Evolutionary conservation across 495 filamentous ascomycete genomes (phyloP).

Genomic region (Daldinia decipiens): DNA sequence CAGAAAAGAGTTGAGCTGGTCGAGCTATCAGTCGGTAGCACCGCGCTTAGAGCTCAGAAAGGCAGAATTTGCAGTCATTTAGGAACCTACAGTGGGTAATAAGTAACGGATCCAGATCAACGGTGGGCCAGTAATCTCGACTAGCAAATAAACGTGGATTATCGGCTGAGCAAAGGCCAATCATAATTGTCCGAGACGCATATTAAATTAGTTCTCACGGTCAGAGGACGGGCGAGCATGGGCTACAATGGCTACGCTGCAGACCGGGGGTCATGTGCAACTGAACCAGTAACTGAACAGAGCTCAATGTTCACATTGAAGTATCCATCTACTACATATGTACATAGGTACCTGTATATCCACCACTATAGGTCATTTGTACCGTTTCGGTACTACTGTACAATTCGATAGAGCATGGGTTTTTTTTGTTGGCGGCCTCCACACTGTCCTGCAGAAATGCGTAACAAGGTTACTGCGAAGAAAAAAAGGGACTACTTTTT

Average conservation of each 20-base stretch:
- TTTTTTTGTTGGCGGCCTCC: conserved; percentile 37
- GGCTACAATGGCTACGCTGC: conserved; percentile 6
- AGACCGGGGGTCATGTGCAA: conserved; percentile 34
- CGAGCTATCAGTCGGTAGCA: conserved; percentile 2
- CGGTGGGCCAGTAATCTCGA: conserved; percentile 44
- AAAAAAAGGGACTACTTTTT: neutral
- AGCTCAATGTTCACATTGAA: conserved; percentile 6
- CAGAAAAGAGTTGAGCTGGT: conserved; percentile 20
- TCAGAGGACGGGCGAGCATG: conserved; percentile 24
- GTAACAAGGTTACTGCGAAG: neutral
- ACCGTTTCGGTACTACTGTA: conserved; percentile 29
- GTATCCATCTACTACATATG: too few species aligned
- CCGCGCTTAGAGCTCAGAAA: conserved; percentile 14
- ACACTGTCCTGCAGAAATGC: conserved; percentile 28
- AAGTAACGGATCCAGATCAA: conserved; percentile 39
- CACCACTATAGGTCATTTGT: conserved; percentile 20
- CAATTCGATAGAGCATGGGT: conserved; percentile 9
- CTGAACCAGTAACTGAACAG: conserved; percentile 14
- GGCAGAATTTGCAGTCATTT: conserved; percentile 21
- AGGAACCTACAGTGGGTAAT: conserved; percentile 6
- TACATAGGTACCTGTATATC: too few species aligned
- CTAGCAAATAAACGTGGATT: conserved; percentile 45
- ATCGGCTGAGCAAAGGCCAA: conserved; percentile 22
- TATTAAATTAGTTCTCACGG: conserved; percentile 39
- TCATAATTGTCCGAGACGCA: conserved; percentile 38